Evolutionary conservation across 1,139 yeast genomes (phyloP).

Genomic region (Candida sp.): DNA sequence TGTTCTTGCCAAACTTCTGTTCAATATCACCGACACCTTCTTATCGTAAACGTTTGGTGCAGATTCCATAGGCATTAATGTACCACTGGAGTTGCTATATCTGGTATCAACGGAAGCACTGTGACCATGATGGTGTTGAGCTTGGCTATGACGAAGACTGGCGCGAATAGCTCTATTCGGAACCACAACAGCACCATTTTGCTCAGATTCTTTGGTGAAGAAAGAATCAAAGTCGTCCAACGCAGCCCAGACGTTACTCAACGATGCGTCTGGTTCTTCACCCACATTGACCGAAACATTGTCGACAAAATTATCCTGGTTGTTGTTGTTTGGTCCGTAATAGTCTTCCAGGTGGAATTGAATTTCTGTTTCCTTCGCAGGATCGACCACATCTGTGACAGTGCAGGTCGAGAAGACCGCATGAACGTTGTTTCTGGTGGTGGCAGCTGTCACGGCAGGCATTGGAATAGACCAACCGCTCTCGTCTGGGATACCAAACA

Average conservation of each 20-base stretch:
- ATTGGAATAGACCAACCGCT: constrained; percentile 98
- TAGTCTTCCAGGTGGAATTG: constrained; percentile 75
- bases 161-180: constrained; percentile 9
- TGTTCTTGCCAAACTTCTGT: constrained; percentile 75
- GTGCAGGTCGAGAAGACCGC: constrained; percentile 91
- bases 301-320: constrained; percentile 33
- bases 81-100: constrained; percentile 34
- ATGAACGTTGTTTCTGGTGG: constrained; percentile 91
- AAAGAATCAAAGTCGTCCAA: constrained; percentile 92
- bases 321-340: constrained; percentile 41
- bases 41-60: constrained; percentile 83
- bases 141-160: constrained; percentile 9
- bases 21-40: constrained; percentile 76
- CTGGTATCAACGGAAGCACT: constrained; percentile 56
- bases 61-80: constrained; percentile 60
- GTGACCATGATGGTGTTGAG: constrained; percentile 37
- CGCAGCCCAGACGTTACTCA: constrained; percentile 97
- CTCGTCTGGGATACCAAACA: constrained; percentile 97
- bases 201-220: constrained; percentile 71
- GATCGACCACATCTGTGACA: constrained; percentile 32
- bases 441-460: constrained; percentile 90
- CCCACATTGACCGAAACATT: constrained; percentile 47
- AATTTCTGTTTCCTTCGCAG: constrained; percentile 45
- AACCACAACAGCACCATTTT: constrained; percentile 16
- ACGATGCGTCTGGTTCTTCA: constrained; percentile 72